A percentile compares a stretch with the other conserved stretches of the same genome.
phyloP scores from a whole-genome alignment of 2,329 filamentous ascomycete genomes.

The Neonectria hederae region DNA sequence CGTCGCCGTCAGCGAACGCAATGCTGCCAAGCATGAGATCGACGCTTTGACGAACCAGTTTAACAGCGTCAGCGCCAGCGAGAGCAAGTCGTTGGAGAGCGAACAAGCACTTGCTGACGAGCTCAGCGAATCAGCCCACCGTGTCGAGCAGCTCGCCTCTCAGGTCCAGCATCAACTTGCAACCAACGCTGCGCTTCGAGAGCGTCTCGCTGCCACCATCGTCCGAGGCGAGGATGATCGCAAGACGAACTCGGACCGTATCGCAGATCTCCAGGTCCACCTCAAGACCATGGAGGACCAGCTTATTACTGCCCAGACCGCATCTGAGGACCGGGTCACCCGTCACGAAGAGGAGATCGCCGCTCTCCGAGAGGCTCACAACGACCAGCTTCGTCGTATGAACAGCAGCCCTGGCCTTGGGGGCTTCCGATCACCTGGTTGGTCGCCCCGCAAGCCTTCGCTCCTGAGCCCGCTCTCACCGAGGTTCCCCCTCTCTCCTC shows the following conservation, averaged over 20 bases:
- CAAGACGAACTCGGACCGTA: constrained; percentile 79
- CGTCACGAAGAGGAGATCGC: constrained; percentile 88
- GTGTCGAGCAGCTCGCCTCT: constrained; percentile 80
- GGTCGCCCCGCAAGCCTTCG: constrained; percentile 45
- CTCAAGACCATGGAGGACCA: constrained; percentile 86
- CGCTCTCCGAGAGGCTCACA: constrained; percentile 79
- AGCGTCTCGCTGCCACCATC: constrained; percentile 81
- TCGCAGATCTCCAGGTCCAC: constrained; percentile 82
- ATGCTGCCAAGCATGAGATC: constrained; percentile 74
- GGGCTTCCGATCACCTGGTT: constrained; percentile 46
- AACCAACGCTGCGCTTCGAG: constrained; percentile 78
- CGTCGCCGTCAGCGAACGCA: constrained; percentile 74
- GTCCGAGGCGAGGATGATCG: constrained; percentile 86
- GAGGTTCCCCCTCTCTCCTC: constrained; percentile 50
- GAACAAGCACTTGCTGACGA: constrained; percentile 75
- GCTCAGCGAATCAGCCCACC: constrained; percentile 75
- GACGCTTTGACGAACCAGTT: constrained; percentile 69
- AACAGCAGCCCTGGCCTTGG: constrained; percentile 56
- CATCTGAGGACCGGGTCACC: constrained; percentile 83
- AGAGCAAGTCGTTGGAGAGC: constrained; percentile 65
- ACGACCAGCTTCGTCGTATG: constrained; percentile 78
- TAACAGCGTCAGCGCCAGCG: constrained; percentile 64
- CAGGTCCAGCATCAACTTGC: constrained; percentile 84
- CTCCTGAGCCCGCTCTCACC: constrained; percentile 49
- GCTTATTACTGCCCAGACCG: constrained; percentile 82